Percentiles rank a stretch among this genome's conserved stretches.
phyloP scores from a whole-genome alignment of 2,329 filamentous ascomycete species.

The Cladosporium cucumerinum region DNA sequence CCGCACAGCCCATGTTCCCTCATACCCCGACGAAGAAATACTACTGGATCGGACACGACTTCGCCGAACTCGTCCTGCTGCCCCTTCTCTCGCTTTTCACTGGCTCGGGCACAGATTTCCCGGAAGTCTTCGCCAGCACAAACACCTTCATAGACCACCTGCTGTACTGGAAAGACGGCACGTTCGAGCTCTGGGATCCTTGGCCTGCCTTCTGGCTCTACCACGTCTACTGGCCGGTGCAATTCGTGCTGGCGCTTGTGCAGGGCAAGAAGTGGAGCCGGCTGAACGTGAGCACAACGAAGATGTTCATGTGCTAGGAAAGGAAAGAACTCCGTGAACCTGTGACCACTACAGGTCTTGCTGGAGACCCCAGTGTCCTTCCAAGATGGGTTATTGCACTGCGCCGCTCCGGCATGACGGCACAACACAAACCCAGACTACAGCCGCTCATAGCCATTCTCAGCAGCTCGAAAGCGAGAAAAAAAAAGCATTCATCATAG shows the following conservation, averaged over 20 bases:
- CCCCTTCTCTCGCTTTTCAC: conserved; percentile 44
- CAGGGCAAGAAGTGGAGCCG: conserved; percentile 57
- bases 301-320: conserved; percentile 48
- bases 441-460: neutral
- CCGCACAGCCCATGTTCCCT: conserved; percentile 26
- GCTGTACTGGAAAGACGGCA: conserved; percentile 49
- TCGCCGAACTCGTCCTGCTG: conserved; percentile 52
- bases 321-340: neutral
- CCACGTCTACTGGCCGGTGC: conserved; percentile 52
- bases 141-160: conserved; percentile 42
- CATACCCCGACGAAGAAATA: conserved; percentile 33
- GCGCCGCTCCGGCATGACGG: neutral
- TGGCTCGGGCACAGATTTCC: conserved; percentile 24
- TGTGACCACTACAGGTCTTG: neutral
- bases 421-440: neutral
- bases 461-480: neutral
- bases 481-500: neutral
- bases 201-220: conserved; percentile 51
- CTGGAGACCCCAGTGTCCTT: neutral
- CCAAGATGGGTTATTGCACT: neutral
- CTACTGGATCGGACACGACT: conserved; percentile 68
- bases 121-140: conserved; percentile 25
- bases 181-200: conserved; percentile 49
- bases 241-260: conserved; percentile 48
- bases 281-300: conserved; percentile 65